Base-by-base conservation (phyloP, 176 grass and related monocot species). In the Oryza glaberrima region DNA sequence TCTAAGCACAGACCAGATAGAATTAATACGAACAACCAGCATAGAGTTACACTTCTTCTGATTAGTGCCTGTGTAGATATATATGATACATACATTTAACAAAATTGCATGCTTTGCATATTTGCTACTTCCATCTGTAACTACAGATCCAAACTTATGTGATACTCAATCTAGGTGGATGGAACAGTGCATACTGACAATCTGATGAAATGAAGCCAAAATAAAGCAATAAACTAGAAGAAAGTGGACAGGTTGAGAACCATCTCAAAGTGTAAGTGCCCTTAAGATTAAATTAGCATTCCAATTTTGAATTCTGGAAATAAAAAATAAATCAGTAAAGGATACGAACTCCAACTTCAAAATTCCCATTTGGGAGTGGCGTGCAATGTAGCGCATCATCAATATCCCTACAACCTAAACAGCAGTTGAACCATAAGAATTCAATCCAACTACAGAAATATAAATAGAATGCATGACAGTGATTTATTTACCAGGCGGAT, bases 311-410 rank as follows among this genome's bases (percentile, higher is more conserved):
- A 77, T 28, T 68, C 7, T 2, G 4, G 22, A 65, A 25, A 58
- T 80, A 65, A 25, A 81, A 71, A 7, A 60, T 15, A 78, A 80
- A 54, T 1, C 48, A 40, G 65, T 78, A 77, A 85, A 94, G 96
- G 96, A 98, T 98, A 98, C 93, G 96, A 52, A 98, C 96, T 95
- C 96, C 96, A 88, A 98, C 96, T 94, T 95, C 96, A 85, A 98
- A 98, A 76, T 98, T 95, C 23, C 96, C 96, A 94, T 94, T 98
- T 80, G 89, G 86, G 89, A 98, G 96, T 48, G 58, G 83, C 0
- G 86, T 95, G 77, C 96, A 98, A 94, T 98, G 96, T 85, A 98
- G 83, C 25, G 96, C 96, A 92, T 98, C 96, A 92, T 98, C 96
- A 75, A 98, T 98, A 89, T 98, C 96, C 87, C 90, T 95, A 77